phyloP scores from a whole-genome alignment of 192 early-diverging fungal species.

The Coemansia sp. region DNA sequence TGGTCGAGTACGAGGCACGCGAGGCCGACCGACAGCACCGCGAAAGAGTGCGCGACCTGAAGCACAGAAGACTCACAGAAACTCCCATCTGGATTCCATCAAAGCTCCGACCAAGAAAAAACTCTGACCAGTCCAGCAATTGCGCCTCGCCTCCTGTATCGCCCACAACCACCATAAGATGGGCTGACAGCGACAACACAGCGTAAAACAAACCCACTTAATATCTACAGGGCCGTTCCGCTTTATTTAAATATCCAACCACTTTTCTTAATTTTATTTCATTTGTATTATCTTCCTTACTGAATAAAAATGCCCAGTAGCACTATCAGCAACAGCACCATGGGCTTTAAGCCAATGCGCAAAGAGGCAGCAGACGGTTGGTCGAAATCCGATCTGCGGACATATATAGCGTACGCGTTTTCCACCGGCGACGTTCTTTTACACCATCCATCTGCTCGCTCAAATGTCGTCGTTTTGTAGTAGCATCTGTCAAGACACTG shows the following conservation, averaged over 20 bases:
- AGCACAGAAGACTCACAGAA: conserved; percentile 25
- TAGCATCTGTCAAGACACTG: conserved; percentile 20
- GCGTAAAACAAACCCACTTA: neutral
- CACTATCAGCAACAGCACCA: neutral
- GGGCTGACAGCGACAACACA: conserved; percentile 15
- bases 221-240: no score
- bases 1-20: conserved; percentile 17
- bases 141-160: conserved; percentile 1
- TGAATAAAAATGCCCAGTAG: conserved; percentile 2
- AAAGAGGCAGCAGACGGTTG: conserved; percentile 2
- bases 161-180: conserved; percentile 25
- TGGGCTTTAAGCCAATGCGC: neutral
- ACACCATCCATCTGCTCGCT: conserved; percentile 16
- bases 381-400: conserved; percentile 25
- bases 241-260: no score
- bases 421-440: conserved; percentile 24
- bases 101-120: conserved; percentile 8
- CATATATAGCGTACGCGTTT: conserved; percentile 23
- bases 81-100: conserved; percentile 13
- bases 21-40: conserved; percentile 33
- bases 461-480: conserved; percentile 12
- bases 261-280: neutral
- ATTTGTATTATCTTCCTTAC: neutral
- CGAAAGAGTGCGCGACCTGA: conserved; percentile 22
- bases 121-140: conserved; percentile 6